phyloP scores from a whole-genome alignment of 345 rosid species.

The Cardamine resedifolia region DNA sequence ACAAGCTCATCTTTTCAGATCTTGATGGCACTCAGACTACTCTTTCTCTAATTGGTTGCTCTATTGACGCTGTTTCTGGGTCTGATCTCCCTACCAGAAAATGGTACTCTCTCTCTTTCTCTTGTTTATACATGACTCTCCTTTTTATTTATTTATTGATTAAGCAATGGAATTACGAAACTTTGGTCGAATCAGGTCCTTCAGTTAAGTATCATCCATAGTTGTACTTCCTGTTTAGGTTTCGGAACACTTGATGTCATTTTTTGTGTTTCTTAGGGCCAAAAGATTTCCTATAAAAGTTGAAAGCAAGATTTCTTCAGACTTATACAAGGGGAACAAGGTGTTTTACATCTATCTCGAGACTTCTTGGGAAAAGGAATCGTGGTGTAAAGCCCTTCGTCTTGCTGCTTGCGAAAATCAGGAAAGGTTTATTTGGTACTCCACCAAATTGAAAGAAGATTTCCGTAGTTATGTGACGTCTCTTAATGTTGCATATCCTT shows the following conservation, averaged over 20 bases:
- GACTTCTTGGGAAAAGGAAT: slow-evolving; percentile 97
- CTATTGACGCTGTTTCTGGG: slow-evolving; percentile 82
- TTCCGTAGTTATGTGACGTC: slow-evolving; percentile 63
- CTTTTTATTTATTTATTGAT: not conserved
- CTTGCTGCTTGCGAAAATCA: slow-evolving; percentile 71
- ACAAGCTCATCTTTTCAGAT: slow-evolving; percentile 51
- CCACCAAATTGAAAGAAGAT: slow-evolving; percentile 55
- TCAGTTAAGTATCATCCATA: not conserved
- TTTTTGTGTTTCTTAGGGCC: slow-evolving; percentile 53
- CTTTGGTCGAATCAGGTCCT: slow-evolving; percentile 14
- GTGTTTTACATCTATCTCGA: slow-evolving; percentile 73
- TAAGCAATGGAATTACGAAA: not conserved
- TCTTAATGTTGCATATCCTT: slow-evolving; percentile 61
- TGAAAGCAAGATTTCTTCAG: slow-evolving; percentile 66
- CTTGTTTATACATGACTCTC: not conserved
- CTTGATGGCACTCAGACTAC: slow-evolving; percentile 48
- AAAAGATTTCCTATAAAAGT: slow-evolving; percentile 81
- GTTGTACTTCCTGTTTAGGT: not conserved
- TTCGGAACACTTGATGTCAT: not conserved
- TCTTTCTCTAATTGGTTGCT: slow-evolving; percentile 59
- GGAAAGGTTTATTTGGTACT: slow-evolving; percentile 56
- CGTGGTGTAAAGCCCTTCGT: slow-evolving; percentile 97
- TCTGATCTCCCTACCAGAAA: slow-evolving; percentile 63
- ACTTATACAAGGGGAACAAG: slow-evolving; percentile 59
- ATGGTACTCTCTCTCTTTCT: slow-evolving; percentile 63